Base-by-base conservation (phyloP, 1,284 basidiomycete genomes). In the Schizophyllum commune region DNA sequence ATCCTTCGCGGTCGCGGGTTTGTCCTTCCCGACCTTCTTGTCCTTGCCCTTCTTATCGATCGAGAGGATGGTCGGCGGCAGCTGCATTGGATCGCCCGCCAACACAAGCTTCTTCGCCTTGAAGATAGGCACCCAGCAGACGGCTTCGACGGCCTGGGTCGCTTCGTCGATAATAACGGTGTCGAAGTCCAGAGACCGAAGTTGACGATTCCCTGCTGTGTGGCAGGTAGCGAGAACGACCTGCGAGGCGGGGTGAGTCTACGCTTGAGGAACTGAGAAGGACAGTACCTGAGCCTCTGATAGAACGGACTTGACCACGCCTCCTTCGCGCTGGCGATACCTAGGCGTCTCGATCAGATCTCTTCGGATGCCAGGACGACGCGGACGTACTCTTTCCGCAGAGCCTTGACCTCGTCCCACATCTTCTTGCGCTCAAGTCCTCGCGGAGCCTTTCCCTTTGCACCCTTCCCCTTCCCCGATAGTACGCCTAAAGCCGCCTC, bases 111-210 rank as follows among this genome's bases (percentile, higher is more conserved):
- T 96, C 72, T 86, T 88, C 1, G 84, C 88, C 73, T 94, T 95
- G 70, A 96, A 83, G 58, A 98, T 91, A 0, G 96, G 95, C 33
- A 98, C 87, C 95, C 96, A 98, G 73, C 96, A 98, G 2, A 91
- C 92, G 7, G 94, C 91, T 75, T 98, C 96, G n/a, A 97, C 72
- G 2, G 94, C 96, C 73, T 98, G 96, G 0, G 96, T 98, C 0
- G 94, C 94, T 75, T 98, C 96, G 67, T 98, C 96, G 52, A 99
- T 94, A 53, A 98, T 90, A 7, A 95, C 86, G 0, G 94, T 88
- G 71, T 98, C 96, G 68, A 98, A 99, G 2, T 79, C 73, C 63
- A 88, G 80, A 63, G 88, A 85, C 52, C 83, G 82, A 8, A 96
- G 75, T 67, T 94, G 92, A 33, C 88, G 76, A 4, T 90, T 86